phyloP scores from a whole-genome alignment of 768 basidiomycete species.

The Naganishia antarctica region DNA sequence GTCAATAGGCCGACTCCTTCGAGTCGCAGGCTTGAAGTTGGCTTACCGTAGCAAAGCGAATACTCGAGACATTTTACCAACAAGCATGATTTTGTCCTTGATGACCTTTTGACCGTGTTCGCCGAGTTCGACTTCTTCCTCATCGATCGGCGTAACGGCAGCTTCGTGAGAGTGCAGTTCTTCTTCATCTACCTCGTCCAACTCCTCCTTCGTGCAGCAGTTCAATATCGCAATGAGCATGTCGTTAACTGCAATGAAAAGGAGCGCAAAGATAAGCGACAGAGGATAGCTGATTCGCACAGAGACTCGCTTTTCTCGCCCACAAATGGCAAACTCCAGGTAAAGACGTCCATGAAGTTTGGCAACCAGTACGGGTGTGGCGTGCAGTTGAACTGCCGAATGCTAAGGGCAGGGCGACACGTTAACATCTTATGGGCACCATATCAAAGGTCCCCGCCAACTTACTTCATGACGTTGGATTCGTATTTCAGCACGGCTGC shows the following conservation, averaged over 20 bases:
- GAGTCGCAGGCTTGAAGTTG: neutral
- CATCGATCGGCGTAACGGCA: constrained; percentile 23
- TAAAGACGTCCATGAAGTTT: constrained; percentile 99
- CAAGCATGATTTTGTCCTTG: constrained; percentile 97
- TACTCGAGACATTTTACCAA: constrained; percentile 91
- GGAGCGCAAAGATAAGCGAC: neutral
- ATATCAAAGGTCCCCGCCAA: neutral
- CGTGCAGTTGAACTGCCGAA: constrained; percentile 88
- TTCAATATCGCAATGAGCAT: constrained; percentile 96
- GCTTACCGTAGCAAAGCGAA: constrained; percentile 89
- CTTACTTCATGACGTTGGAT: constrained; percentile 87
- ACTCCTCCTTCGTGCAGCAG: constrained; percentile 91
- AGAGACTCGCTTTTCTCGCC: constrained; percentile 86
- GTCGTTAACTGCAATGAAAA: constrained; percentile 69
- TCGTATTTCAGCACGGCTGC: constrained; percentile 98
- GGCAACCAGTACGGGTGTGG: constrained; percentile 98
- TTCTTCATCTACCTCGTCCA: constrained; percentile 75
- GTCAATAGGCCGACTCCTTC: too few species aligned
- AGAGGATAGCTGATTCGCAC: neutral
- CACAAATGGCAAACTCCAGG: constrained; percentile 97
- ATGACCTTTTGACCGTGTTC: constrained; percentile 68
- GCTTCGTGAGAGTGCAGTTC: constrained; percentile 28
- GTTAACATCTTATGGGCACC: neutral
- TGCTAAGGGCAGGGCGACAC: constrained; percentile 49
- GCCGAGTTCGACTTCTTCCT: constrained; percentile 75